Base-by-base conservation (phyloP, 169 alveolate species). In the Plasmodium knowlesi region DNA sequence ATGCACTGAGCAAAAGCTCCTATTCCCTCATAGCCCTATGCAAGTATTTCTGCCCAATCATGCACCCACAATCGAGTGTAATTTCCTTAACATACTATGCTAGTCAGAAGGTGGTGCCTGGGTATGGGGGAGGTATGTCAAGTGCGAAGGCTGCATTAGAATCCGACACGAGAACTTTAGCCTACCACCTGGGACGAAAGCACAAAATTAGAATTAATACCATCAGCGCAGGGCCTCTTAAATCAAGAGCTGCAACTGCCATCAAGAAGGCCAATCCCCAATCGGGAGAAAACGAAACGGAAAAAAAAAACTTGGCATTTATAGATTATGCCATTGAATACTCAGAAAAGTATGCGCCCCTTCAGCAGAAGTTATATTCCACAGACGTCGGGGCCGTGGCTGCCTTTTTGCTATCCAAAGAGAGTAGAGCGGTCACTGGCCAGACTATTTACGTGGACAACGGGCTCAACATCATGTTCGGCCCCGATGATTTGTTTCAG, bases 41-140 rank as follows among this genome's bases (percentile, higher is more conserved):
- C 53, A 97, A 96, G 81, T 89, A 95, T 70, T 96, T 96, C 53
- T 94, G 95, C 57, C 96, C 96, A 25, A 76, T 95, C 86, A 96
- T 96, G 98, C 95, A 95, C 6, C 83, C 91, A 30, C 96, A 96
- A 46, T 89, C 97, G 32, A 89, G 96, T 16, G 96, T 96, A 34
- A 39, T 96, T 37, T 92, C 97, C 4, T 95, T 96, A 70, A 90
- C 97, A 46, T 96, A 96, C 50, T 84, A 93, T n/a, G 98, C 98
- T 12, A 90, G 97, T 50, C 95, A 94, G 70, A 70, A 94, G 39
- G 96, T 94, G 30, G 89, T 96, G 22, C 96, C 96, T 4, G 98
- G 98, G 37, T 96, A 96, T 61, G 98, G 98, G 1, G 98, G 98
- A 10, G 98, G 98, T 46, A 96, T 96, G 98, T 95, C 97, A 82